A percentile compares a stretch with the other conserved stretches of the same genome.
Conservation (phyloP, 2,329 filamentous ascomycete species). For the Fusarium mundagurra region DNA sequence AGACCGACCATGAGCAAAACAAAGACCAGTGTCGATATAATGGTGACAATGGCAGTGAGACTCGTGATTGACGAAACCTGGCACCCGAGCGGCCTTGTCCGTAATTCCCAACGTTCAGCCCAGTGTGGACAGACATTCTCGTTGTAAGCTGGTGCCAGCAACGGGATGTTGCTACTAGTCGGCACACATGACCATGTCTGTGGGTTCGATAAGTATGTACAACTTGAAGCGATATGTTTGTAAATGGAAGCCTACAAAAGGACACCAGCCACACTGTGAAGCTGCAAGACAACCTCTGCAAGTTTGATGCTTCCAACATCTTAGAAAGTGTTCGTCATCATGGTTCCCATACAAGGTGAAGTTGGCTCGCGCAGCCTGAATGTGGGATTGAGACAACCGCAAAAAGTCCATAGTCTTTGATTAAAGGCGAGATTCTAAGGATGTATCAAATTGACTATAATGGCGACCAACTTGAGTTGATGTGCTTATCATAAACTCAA, state of each 20-base stretch:
- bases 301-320: slow-evolving; percentile 62
- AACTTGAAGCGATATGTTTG: neutral
- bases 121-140: slow-evolving; percentile 62
- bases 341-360: slow-evolving; percentile 44
- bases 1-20: slow-evolving; percentile 39
- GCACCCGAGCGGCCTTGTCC: slow-evolving; percentile 50
- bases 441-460: neutral
- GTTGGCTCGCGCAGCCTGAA: slow-evolving; percentile 41
- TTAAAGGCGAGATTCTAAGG: neutral
- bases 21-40: slow-evolving; percentile 44
- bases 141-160: slow-evolving; percentile 62
- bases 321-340: slow-evolving; percentile 53
- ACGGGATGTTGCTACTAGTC: slow-evolving; percentile 55
- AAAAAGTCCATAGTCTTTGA: slow-evolving; percentile 17
- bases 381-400: slow-evolving; percentile 6
- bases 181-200: slow-evolving; percentile 66
- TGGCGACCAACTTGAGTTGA: neutral
- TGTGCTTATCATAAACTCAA: neutral
- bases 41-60: slow-evolving; percentile 42
- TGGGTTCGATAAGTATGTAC: slow-evolving; percentile 11
- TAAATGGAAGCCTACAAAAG: slow-evolving; percentile 53
- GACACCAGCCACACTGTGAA: slow-evolving; percentile 62
- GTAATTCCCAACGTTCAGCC: slow-evolving; percentile 54
- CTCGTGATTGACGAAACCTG: slow-evolving; percentile 49
- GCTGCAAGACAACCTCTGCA: slow-evolving; percentile 58